Evolutionary conservation across 331 rosid genomes (phyloP).

Genomic region (Pyracantha coccinea): DNA sequence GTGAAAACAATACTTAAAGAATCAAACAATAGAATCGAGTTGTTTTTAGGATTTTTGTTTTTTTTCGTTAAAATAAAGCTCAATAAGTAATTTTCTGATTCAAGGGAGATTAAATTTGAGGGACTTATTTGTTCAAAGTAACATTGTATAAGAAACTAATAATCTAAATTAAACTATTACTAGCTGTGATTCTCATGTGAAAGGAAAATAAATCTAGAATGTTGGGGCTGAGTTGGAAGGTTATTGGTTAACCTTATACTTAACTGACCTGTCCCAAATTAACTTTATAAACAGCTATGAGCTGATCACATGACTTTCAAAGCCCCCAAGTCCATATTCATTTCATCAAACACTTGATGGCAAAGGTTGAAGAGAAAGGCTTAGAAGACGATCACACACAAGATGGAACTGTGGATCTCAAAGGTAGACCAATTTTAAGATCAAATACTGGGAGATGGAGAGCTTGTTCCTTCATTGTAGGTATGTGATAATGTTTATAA

Average conservation of each 20-base stretch:
- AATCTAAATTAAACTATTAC: neutral
- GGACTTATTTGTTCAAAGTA: too few species aligned
- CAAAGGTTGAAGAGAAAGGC: slow-evolving; percentile 10
- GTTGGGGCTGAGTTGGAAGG: neutral
- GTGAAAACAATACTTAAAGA: too few species aligned
- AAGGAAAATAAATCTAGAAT: neutral
- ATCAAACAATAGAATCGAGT: too few species aligned
- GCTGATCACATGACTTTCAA: neutral
- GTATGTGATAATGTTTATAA: slow-evolving; percentile 1
- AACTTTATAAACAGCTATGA: neutral
- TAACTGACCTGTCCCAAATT: neutral
- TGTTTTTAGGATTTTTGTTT: too few species aligned
- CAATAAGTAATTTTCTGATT: too few species aligned
- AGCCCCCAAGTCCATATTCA: neutral
- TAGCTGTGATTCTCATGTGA: neutral
- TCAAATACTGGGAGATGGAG: slow-evolving; percentile 30
- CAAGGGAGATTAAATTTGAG: too few species aligned
- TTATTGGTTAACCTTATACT: neutral
- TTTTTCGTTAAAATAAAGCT: too few species aligned
- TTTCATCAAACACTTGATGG: neutral
- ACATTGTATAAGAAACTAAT: neutral
- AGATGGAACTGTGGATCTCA: slow-evolving; percentile 30
- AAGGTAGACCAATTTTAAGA: slow-evolving; percentile 23
- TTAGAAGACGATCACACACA: slow-evolving; percentile 12
- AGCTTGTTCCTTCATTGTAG: slow-evolving; percentile 33